phyloP scores from a whole-genome alignment of 2,329 filamentous ascomycete species.

The Zarea fungicola region DNA sequence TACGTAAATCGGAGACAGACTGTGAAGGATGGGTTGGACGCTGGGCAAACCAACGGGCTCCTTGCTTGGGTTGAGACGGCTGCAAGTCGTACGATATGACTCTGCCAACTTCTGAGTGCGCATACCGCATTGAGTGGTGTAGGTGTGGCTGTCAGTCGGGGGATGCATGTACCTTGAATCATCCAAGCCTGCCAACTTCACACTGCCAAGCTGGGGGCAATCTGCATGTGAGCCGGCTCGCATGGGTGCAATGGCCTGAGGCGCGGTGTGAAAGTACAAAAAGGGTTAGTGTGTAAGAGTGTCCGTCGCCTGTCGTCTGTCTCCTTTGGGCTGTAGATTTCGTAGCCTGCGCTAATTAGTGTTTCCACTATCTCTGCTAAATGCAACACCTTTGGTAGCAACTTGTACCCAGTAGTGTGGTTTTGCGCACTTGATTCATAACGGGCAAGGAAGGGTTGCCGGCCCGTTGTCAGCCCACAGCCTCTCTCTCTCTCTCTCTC shows the following conservation, averaged over 20 bases:
- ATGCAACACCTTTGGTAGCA: too few relatives aligned
- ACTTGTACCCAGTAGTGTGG: not conserved
- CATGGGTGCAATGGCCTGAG: too few relatives aligned
- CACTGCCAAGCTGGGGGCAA: too few relatives aligned
- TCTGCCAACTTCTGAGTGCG: not conserved
- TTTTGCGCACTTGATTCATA: not conserved
- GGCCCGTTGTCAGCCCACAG: not conserved
- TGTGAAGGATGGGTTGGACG: not conserved
- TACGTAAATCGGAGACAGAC: not conserved
- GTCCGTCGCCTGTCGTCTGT: not conserved
- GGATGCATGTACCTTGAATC: too few relatives aligned
- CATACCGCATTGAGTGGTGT: too few relatives aligned
- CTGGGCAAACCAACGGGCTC: not conserved
- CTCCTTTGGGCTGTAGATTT: not conserved
- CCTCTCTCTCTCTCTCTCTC: too few relatives aligned
- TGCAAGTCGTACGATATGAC: conserved; percentile 8
- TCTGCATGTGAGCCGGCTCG: too few relatives aligned
- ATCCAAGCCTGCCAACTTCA: too few relatives aligned
- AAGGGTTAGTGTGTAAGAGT: too few relatives aligned
- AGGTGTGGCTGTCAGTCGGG: too few relatives aligned
- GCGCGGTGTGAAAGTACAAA: conserved; percentile 11
- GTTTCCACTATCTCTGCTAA: too few relatives aligned
- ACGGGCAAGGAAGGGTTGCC: not conserved
- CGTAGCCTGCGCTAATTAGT: not conserved
- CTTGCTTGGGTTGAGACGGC: not conserved